Percentiles rank a stretch among this genome's conserved stretches.
Evolutionary conservation across 352 stramenopile genomes (phyloP).

Genomic region (Phytophthora ramorum): DNA sequence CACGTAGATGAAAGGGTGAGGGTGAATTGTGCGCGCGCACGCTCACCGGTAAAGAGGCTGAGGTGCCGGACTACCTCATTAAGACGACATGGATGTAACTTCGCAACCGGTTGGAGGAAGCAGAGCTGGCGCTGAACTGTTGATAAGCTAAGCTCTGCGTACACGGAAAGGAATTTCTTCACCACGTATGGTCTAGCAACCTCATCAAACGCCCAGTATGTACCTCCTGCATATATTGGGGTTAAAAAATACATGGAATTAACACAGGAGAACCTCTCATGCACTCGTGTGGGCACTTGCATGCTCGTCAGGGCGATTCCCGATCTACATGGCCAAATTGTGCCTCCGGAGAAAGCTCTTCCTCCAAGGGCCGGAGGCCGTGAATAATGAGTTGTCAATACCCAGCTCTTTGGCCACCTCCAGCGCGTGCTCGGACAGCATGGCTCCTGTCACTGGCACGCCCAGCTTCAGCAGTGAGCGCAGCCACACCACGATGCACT

Average conservation of each 20-base stretch:
- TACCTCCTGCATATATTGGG: not conserved
- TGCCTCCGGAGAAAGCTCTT: conserved; percentile 44
- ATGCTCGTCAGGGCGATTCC: too few species aligned
- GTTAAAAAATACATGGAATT: not conserved
- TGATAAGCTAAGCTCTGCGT: too few species aligned
- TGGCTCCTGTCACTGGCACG: conserved; percentile 34
- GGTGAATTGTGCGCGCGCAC: too few species aligned
- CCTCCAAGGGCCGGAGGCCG: conserved; percentile 35
- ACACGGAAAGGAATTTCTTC: too few species aligned
- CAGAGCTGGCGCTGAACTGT: too few species aligned
- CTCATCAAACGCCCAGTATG: not conserved
- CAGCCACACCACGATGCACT: conserved; percentile 48
- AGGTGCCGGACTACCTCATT: too few species aligned
- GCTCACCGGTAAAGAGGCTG: too few species aligned
- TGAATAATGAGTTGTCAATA: conserved; percentile 36
- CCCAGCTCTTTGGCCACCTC: conserved; percentile 44
- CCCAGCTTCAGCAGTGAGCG: conserved; percentile 39
- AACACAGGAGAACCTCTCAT: not conserved
- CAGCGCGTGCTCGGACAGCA: conserved; percentile 40
- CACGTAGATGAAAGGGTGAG: too few species aligned
- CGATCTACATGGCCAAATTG: conserved; percentile 29
- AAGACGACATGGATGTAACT: too few species aligned
- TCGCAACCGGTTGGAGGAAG: too few species aligned
- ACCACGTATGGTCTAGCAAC: too few species aligned
- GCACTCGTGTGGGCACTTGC: too few species aligned